Evolutionary conservation across 2,329 filamentous ascomycete genomes (phyloP).

Genomic region (Trichoderma aggressivum): DNA sequence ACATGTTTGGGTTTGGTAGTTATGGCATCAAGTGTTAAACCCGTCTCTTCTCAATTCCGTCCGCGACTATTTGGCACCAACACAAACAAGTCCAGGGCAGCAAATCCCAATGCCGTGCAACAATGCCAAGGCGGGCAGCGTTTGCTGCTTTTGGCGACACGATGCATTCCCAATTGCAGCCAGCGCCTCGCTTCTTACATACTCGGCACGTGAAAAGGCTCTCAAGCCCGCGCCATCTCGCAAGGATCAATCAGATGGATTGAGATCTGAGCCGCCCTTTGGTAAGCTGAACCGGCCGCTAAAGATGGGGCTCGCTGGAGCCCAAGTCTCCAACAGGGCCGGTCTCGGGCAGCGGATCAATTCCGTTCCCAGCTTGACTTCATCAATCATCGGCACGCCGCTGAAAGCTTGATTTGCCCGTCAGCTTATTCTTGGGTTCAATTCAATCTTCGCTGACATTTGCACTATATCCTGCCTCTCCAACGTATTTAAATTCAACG

Average conservation of each 20-base stretch:
- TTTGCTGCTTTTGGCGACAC: background rate
- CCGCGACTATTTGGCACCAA: background rate
- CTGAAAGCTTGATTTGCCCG: background rate
- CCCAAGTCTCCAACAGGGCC: constrained; percentile 1
- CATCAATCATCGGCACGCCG: background rate
- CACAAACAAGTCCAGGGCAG: background rate
- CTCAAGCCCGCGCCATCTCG: background rate
- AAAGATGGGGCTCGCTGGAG: background rate
- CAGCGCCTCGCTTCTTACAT: background rate
- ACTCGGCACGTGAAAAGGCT: background rate
- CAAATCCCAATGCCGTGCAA: background rate
- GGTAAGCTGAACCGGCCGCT: background rate
- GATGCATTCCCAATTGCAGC: background rate
- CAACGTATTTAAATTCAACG: background rate
- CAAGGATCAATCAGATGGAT: background rate
- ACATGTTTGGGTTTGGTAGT: background rate
- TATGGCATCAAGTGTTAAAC: background rate
- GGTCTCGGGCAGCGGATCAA: constrained; percentile 9
- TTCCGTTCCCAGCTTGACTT: background rate
- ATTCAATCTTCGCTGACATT: background rate
- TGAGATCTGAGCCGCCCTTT: background rate
- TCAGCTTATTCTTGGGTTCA: constrained; percentile 8
- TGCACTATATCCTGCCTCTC: background rate
- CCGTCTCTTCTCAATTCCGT: background rate
- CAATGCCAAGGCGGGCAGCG: background rate